Evolutionary conservation across 2,329 filamentous ascomycete species (phyloP).

Genomic region (Trichoderma sp.): DNA sequence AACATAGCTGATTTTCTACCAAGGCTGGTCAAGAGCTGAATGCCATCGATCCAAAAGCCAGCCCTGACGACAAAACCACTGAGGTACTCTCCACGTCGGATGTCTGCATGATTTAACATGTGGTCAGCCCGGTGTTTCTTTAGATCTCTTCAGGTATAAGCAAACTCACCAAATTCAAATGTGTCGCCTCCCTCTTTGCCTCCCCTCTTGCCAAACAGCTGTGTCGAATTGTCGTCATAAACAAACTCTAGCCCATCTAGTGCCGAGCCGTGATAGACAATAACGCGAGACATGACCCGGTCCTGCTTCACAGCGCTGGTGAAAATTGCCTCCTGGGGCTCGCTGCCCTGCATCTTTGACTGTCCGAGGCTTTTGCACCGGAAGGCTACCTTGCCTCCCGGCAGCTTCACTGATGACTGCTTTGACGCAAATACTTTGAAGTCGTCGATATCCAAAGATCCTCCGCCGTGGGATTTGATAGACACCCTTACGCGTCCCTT

Average conservation of each 20-base stretch:
- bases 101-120: constrained; percentile 51
- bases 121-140: neutral
- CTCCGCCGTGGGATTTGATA: constrained; percentile 73
- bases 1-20: constrained; percentile 83
- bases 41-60: constrained; percentile 79
- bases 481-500: constrained; percentile 68
- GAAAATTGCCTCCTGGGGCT: constrained; percentile 71
- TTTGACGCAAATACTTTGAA: constrained; percentile 69
- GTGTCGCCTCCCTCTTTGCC: constrained; percentile 67
- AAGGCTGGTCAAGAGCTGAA: constrained; percentile 84
- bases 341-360: constrained; percentile 67
- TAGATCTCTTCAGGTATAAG: neutral
- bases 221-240: constrained; percentile 81
- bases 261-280: constrained; percentile 72
- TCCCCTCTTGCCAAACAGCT: constrained; percentile 81
- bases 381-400: constrained; percentile 67
- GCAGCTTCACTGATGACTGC: constrained; percentile 68
- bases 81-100: constrained; percentile 79
- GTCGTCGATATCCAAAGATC: constrained; percentile 73
- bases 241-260: constrained; percentile 88
- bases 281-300: constrained; percentile 71
- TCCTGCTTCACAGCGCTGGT: constrained; percentile 64
- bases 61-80: constrained; percentile 81
- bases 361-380: constrained; percentile 71
- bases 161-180: constrained; percentile 69